Percentiles rank a stretch among this genome's conserved stretches.
These are phyloP conservation scores for Fusarium buharicum DNA, from an alignment of 2,329 filamentous ascomycete genomes.

Conservation along the genomic window DNA sequence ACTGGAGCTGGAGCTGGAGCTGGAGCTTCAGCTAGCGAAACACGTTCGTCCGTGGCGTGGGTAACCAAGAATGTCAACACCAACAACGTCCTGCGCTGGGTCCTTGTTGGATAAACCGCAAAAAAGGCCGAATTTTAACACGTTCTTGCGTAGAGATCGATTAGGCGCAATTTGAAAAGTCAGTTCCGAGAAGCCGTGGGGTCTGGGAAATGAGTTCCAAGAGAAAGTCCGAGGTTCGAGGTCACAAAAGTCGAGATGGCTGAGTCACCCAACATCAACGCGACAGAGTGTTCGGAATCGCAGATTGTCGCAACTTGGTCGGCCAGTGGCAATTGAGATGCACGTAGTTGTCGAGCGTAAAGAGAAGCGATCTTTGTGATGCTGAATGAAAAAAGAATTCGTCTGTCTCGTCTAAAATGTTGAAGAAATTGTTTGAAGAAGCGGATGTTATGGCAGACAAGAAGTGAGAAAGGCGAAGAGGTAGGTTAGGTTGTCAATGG, in stretches of 20 bases:
- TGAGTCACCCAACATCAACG: conserved; percentile 38
- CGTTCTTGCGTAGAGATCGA: conserved; percentile 2
- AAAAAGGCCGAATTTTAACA: not conserved
- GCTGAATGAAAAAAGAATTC: conserved; percentile 17
- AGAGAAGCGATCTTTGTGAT: conserved; percentile 9
- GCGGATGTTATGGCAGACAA: conserved; percentile 30
- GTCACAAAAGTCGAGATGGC: conserved; percentile 23
- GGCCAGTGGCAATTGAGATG: conserved; percentile 20
- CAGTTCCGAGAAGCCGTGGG: conserved; percentile 18
- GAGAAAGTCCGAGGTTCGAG: conserved; percentile 25
- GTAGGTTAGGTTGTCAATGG: conserved; percentile 43
- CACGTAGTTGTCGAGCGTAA: conserved; percentile 5
- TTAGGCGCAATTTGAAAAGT: conserved; percentile 19
- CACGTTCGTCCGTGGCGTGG: conserved; percentile 16
- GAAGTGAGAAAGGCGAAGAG: conserved; percentile 36
- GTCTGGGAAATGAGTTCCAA: conserved; percentile 6
- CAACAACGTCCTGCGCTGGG: conserved; percentile 39
- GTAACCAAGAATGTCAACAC: conserved; percentile 24
- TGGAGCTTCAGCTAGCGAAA: not conserved
- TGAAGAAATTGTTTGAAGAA: conserved; percentile 27
- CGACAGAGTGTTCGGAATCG: conserved; percentile 10
- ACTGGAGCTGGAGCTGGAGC: conserved; percentile 4
- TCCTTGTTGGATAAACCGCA: conserved; percentile 17
- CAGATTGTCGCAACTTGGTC: conserved; percentile 32
- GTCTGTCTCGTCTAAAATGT: conserved; percentile 17